Conservation (phyloP, 305 asterid genomes). For the Plantago lanceolata region DNA sequence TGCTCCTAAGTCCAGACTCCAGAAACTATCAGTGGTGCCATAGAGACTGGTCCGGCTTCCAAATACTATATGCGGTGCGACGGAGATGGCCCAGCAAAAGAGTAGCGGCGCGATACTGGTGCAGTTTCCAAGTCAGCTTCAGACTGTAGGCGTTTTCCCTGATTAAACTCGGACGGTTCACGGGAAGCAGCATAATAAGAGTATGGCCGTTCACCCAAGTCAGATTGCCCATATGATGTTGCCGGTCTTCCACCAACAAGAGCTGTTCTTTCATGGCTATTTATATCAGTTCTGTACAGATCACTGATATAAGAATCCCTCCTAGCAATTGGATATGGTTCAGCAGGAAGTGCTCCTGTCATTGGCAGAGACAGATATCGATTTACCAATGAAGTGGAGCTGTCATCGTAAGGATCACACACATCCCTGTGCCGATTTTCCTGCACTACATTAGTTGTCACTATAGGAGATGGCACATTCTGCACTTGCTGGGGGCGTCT, state of each 20-base stretch:
- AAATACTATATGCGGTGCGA: too few relatives aligned
- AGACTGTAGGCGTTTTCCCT: slow-evolving; percentile 28
- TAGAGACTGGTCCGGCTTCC: too few relatives aligned
- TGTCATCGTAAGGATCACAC: slow-evolving; percentile 49
- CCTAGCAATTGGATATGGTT: slow-evolving; percentile 27
- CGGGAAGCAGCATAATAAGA: slow-evolving; percentile 33
- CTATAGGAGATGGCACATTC: slow-evolving; percentile 26
- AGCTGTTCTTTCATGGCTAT: slow-evolving; percentile 24
- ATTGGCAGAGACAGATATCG: slow-evolving; percentile 53
- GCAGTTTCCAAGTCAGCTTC: slow-evolving; percentile 33
- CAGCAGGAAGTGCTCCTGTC: slow-evolving; percentile 27
- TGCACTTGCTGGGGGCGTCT: slow-evolving; percentile 31
- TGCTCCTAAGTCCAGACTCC: too few relatives aligned
- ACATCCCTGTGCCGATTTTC: slow-evolving; percentile 17
- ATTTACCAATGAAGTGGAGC: slow-evolving; percentile 61
- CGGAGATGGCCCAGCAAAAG: slow-evolving; percentile 39
- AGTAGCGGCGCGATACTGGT: slow-evolving; percentile 53
- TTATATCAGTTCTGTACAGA: slow-evolving; percentile 26
- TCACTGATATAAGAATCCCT: slow-evolving; percentile 30
- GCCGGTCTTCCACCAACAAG: slow-evolving; percentile 27
- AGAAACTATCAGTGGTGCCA: too few relatives aligned
- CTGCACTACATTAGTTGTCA: slow-evolving; percentile 20
- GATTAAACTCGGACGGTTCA: slow-evolving; percentile 30
- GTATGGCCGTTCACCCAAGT: slow-evolving; percentile 27
- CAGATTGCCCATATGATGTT: slow-evolving; percentile 27